Base-by-base conservation (phyloP, 2,329 filamentous ascomycete genomes). In the Incumbomyces delicatus region DNA sequence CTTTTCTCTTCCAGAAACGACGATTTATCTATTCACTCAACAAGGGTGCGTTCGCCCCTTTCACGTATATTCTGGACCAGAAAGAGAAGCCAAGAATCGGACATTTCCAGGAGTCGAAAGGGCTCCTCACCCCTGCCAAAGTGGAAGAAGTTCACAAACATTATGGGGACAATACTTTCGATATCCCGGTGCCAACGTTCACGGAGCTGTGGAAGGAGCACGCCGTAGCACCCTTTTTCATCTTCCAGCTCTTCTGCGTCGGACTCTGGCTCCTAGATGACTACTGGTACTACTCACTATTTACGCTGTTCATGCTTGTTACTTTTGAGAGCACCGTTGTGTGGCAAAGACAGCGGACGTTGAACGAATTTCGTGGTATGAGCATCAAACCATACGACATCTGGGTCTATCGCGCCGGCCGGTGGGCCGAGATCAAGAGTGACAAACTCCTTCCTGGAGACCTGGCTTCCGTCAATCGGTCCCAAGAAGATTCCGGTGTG, bases 221-320 rank as follows among this genome's bases (percentile, higher is more conserved):
- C 66, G 90, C 94, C 18, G 94, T 98, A 17, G 94, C 94, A 17
- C 92, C 92, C 4, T 98, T 98, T 74, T 98, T 98, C 68, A 89
- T 98, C 53, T 98, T 98, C 71, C 92, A 98, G 73, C 76, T 98
- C 51, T 98, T 98, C 73, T 98, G 94, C 59, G 92, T 98, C 49
- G 94, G 92, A 13, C 72, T 98, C 51, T 98, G 92, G 92, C 87
- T 96, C 81, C 72, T 98, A 62, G 92, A 98, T 62, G 94, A 98
- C 69, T 98, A 96, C 70, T 98, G 94, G 92, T 98, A 98, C 73
- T 98, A 98, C 71, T 96, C 92, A 51, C 78, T 98, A 16, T 98
- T 98, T 68, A 98, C 94, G 1, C 81, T 98, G 17, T 89, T 96
- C 71, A 98, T 98, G 94, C 79, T 98, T 47, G 87, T 98, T 56